phyloP scores from a whole-genome alignment of 2,329 filamentous ascomycete species.

The Ascochyta pisi region DNA sequence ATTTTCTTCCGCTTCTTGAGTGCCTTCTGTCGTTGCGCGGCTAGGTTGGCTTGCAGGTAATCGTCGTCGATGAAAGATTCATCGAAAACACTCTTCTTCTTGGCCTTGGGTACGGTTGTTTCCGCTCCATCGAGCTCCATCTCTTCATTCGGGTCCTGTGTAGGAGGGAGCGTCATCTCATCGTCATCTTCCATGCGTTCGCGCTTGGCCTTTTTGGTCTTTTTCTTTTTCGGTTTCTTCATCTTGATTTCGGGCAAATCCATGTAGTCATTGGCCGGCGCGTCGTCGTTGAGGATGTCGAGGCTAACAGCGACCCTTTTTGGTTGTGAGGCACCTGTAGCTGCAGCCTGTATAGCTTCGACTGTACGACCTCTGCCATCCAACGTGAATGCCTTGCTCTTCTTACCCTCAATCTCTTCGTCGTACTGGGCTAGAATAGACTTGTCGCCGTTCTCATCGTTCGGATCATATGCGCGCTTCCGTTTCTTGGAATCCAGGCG shows the following conservation, averaged over 20 bases:
- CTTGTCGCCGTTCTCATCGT: slow-evolving; percentile 69
- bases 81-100: slow-evolving; percentile 72
- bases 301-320: slow-evolving; percentile 77
- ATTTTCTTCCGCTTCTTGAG: slow-evolving; percentile 91
- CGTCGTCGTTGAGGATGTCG: slow-evolving; percentile 71
- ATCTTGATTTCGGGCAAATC: slow-evolving; percentile 87
- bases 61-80: slow-evolving; percentile 87
- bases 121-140: slow-evolving; percentile 77
- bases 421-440: slow-evolving; percentile 89
- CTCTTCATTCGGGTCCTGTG: slow-evolving; percentile 38
- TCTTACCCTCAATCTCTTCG: slow-evolving; percentile 91
- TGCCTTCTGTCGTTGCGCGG: slow-evolving; percentile 79
- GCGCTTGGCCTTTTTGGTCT: slow-evolving; percentile 41
- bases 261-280: slow-evolving; percentile 83
- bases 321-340: slow-evolving; percentile 59
- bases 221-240: slow-evolving; percentile 63
- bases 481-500: slow-evolving; percentile 88
- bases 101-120: slow-evolving; percentile 33
- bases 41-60: slow-evolving; percentile 84
- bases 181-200: slow-evolving; percentile 62
- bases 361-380: slow-evolving; percentile 74
- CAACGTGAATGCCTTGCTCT: slow-evolving; percentile 84
- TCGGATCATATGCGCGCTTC: slow-evolving; percentile 85
- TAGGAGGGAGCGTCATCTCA: slow-evolving; percentile 57
- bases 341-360: slow-evolving; percentile 67